These are phyloP conservation scores for Aegilops umbellulata DNA, from an alignment of 176 grass and related monocot genomes.

Conservation along the genomic window DNA sequence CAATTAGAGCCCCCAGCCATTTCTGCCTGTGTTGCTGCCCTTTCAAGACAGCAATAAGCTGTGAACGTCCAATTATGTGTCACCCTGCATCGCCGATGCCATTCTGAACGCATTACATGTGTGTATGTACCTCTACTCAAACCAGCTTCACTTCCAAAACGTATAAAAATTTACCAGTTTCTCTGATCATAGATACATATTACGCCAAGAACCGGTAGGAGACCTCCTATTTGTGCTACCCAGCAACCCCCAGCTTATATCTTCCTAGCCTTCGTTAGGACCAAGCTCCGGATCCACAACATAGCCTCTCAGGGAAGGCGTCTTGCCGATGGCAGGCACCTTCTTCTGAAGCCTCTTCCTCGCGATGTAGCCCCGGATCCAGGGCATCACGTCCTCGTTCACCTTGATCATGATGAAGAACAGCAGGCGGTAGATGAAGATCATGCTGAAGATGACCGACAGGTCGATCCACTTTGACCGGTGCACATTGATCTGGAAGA, in stretches of 20 bases:
- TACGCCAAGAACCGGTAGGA: slow-evolving; percentile 39
- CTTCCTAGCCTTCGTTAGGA: slow-evolving; percentile 39
- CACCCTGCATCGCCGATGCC: slow-evolving; percentile 38
- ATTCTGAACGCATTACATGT: slow-evolving; percentile 39
- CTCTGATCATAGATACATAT: slow-evolving; percentile 55
- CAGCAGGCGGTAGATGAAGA: slow-evolving; percentile 89
- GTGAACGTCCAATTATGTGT: slow-evolving; percentile 35
- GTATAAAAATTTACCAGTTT: slow-evolving; percentile 49
- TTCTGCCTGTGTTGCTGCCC: background rate
- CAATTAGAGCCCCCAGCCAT: slow-evolving; percentile 3
- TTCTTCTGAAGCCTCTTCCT: slow-evolving; percentile 80
- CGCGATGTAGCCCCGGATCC: slow-evolving; percentile 74
- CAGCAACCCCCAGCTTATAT: slow-evolving; percentile 23
- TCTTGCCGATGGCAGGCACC: slow-evolving; percentile 47
- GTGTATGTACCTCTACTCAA: slow-evolving; percentile 50
- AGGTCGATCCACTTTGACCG: slow-evolving; percentile 89
- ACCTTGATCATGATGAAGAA: slow-evolving; percentile 98
- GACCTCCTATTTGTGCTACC: slow-evolving; percentile 35
- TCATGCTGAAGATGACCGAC: slow-evolving; percentile 83
- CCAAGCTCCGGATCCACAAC: slow-evolving; percentile 78
- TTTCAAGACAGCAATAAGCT: slow-evolving; percentile 16
- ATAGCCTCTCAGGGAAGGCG: slow-evolving; percentile 83
- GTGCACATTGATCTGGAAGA: slow-evolving; percentile 81
- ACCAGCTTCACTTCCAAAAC: slow-evolving; percentile 48
- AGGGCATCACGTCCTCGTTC: slow-evolving; percentile 86